Percentiles rank a stretch among this genome's conserved stretches.
These are phyloP conservation scores for Metschnikowia orientalis DNA, from an alignment of 805 yeast genomes.

Conservation along the genomic window DNA sequence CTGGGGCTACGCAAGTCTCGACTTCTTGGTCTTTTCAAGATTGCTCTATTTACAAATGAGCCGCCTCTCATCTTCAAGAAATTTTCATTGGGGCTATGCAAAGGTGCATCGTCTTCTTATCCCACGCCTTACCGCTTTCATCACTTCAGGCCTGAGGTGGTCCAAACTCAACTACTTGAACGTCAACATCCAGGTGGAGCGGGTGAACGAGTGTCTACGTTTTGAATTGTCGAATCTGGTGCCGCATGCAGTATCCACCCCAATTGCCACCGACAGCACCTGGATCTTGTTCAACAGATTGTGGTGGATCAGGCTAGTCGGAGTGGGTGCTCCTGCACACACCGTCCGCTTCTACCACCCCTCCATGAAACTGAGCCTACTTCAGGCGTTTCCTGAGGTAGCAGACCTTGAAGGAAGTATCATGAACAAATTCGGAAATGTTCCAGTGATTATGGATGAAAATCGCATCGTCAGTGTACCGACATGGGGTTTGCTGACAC, in stretches of 20 bases:
- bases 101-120: constrained; percentile 30
- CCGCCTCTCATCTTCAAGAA: constrained; percentile 29
- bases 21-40: constrained; percentile 23
- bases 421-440: constrained; percentile 1
- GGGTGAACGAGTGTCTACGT: too few species aligned
- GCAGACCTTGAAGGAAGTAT: neutral
- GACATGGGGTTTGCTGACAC: constrained; percentile 1
- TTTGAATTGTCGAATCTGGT: too few species aligned
- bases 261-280: neutral
- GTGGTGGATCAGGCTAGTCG: constrained; percentile 15
- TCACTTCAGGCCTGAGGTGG: neutral
- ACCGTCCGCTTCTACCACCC: constrained; percentile 3
- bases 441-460: constrained; percentile 3
- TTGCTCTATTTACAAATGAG: constrained; percentile 25
- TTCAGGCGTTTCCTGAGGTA: constrained; percentile 2
- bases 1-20: constrained; percentile 1
- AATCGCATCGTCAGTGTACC: constrained; percentile 1
- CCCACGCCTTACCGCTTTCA: constrained; percentile 15
- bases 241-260: too few species aligned
- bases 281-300: constrained; percentile 14
- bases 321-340: constrained; percentile 1
- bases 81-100: constrained; percentile 39
- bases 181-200: constrained; percentile 1
- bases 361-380: neutral
- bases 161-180: constrained; percentile 1